Evolutionary conservation across 805 yeast species (phyloP).

Genomic region (Yamadazyma laniorum): DNA sequence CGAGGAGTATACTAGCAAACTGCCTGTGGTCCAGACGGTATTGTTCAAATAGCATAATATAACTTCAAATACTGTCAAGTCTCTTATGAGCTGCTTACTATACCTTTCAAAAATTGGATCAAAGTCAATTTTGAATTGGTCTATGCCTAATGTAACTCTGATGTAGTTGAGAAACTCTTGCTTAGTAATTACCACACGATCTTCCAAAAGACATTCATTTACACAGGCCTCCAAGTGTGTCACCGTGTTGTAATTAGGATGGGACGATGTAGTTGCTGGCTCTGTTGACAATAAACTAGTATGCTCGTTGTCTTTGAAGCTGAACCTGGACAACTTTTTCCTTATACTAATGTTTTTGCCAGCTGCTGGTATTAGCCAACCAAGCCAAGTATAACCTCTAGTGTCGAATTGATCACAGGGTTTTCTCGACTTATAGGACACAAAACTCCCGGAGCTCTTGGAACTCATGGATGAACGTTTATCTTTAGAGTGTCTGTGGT

Average conservation of each 20-base stretch:
- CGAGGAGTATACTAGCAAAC: conserved; percentile 14
- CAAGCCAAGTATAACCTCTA: background rate
- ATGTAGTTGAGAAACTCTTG: conserved; percentile 18
- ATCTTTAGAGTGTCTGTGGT: conserved; percentile 11
- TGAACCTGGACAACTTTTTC: conserved; percentile 11
- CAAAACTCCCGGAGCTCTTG: background rate
- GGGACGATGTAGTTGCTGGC: too few relatives aligned
- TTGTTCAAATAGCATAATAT: conserved; percentile 15
- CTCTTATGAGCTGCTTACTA: conserved; percentile 16
- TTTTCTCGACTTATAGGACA: background rate
- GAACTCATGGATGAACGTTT: background rate
- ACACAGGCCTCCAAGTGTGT: conserved; percentile 19
- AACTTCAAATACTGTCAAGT: conserved; percentile 13
- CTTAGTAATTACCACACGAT: conserved; percentile 4
- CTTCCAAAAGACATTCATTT: background rate
- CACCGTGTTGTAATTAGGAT: conserved; percentile 7
- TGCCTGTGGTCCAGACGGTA: conserved; percentile 19
- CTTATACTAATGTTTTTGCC: conserved; percentile 5
- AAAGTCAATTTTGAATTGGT: conserved; percentile 18
- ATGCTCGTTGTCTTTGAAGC: conserved; percentile 1
- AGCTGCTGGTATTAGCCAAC: conserved; percentile 13
- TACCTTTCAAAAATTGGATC: conserved; percentile 27
- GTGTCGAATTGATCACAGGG: conserved; percentile 4
- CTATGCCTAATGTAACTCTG: conserved; percentile 21
- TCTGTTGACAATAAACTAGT: conserved; percentile 4